Evolutionary conservation across 495 filamentous ascomycete genomes (phyloP).

Genomic region (Penicillium subrubescens): DNA sequence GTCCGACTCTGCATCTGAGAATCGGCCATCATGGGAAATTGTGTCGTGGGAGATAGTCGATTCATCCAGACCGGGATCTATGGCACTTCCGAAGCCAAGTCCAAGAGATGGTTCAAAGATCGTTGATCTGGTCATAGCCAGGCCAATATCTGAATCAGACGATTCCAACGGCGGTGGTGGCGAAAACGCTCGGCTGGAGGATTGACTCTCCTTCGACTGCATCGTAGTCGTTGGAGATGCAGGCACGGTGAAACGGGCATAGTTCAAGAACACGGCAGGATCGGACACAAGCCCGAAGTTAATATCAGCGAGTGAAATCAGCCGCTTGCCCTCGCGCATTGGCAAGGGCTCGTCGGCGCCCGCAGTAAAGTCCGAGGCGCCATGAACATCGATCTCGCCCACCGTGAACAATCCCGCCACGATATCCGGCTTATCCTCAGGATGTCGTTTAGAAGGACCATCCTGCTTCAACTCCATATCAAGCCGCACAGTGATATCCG

Average conservation of each 20-base stretch:
- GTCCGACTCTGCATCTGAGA: slow-evolving; percentile 48
- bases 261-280: slow-evolving; percentile 68
- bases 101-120: slow-evolving; percentile 38
- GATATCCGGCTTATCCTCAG: slow-evolving; percentile 46
- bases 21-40: slow-evolving; percentile 44
- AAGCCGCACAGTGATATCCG: slow-evolving; percentile 64
- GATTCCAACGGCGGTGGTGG: slow-evolving; percentile 32
- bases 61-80: slow-evolving; percentile 25
- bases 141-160: slow-evolving; percentile 28
- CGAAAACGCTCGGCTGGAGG: slow-evolving; percentile 36
- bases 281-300: slow-evolving; percentile 70
- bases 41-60: slow-evolving; percentile 22
- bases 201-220: slow-evolving; percentile 41
- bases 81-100: slow-evolving; percentile 2
- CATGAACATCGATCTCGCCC: slow-evolving; percentile 66
- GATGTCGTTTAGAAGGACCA: slow-evolving; percentile 39
- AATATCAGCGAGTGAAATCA: slow-evolving; percentile 63
- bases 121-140: slow-evolving; percentile 47
- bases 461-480: slow-evolving; percentile 58
- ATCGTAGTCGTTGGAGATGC: slow-evolving; percentile 60
- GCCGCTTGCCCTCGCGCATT: slow-evolving; percentile 60
- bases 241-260: slow-evolving; percentile 61
- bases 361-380: slow-evolving; percentile 51
- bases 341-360: slow-evolving; percentile 30
- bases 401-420: slow-evolving; percentile 68